Conservation (phyloP, 2,329 filamentous ascomycete species). For the Microsporum audouinii region DNA sequence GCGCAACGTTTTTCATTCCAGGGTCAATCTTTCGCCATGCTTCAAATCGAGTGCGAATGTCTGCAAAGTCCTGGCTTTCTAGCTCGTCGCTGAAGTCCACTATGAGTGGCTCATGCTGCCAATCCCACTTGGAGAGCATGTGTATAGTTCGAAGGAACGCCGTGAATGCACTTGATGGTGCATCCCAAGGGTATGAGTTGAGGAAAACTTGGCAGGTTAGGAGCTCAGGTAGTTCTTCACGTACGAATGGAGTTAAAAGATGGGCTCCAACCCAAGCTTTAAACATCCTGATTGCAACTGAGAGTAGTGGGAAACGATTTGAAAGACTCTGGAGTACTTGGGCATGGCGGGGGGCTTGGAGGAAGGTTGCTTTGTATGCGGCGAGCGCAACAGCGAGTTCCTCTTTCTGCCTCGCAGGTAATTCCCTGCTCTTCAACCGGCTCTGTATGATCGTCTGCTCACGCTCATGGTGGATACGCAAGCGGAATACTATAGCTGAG, state of each 20-base stretch:
- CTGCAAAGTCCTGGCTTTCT: conserved; percentile 47
- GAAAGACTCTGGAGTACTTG: conserved; percentile 70
- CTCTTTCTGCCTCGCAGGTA: conserved; percentile 55
- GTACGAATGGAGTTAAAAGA: conserved; percentile 63
- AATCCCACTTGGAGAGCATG: conserved; percentile 81
- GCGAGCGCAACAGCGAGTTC: conserved; percentile 59
- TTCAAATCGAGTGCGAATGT: conserved; percentile 60
- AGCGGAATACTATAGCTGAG: conserved; percentile 61
- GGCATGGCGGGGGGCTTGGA: conserved; percentile 63
- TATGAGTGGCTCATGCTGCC: conserved; percentile 70
- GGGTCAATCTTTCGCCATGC: conserved; percentile 84
- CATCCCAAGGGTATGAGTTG: conserved; percentile 66
- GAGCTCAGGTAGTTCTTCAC: conserved; percentile 73
- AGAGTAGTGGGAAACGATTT: conserved; percentile 68
- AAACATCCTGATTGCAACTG: conserved; percentile 67
- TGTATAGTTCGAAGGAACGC: conserved; percentile 72
- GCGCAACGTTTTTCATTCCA: conserved; percentile 66
- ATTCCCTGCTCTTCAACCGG: conserved; percentile 61
- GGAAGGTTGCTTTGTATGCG: conserved; percentile 58
- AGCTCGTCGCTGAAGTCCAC: conserved; percentile 60
- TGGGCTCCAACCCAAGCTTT: conserved; percentile 87
- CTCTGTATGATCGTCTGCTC: conserved; percentile 71
- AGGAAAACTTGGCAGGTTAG: conserved; percentile 68
- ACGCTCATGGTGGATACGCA: conserved; percentile 80
- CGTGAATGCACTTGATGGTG: conserved; percentile 62